phyloP scores from a whole-genome alignment of 177 flowering plant species.

The Vitis hybrid region DNA sequence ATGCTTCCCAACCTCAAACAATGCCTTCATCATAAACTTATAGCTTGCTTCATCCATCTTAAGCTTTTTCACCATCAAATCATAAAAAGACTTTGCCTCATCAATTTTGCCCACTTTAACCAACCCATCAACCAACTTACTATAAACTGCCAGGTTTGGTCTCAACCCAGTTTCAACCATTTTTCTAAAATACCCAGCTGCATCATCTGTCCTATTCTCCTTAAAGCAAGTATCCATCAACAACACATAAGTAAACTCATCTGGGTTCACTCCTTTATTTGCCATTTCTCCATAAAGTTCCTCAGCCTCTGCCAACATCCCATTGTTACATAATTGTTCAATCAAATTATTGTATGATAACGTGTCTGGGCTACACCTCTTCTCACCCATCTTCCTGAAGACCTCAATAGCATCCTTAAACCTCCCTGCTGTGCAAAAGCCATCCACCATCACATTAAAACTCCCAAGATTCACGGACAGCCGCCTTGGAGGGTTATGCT shows the following conservation, averaged over 20 bases:
- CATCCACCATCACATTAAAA: conserved; percentile 82
- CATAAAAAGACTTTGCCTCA: conserved; percentile 74
- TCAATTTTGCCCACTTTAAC: conserved; percentile 64
- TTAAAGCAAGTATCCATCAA: conserved; percentile 83
- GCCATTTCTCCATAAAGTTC: conserved; percentile 63
- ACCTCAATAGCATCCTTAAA: conserved; percentile 73
- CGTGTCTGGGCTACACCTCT: conserved; percentile 63
- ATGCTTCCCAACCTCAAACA: conserved; percentile 58
- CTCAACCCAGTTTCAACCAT: conserved; percentile 78
- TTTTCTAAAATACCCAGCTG: conserved; percentile 66
- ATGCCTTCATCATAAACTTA: conserved; percentile 59
- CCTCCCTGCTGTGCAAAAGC: conserved; percentile 57
- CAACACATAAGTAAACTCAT: conserved; percentile 69
- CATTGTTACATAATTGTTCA: conserved; percentile 70
- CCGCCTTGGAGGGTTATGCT: conserved; percentile 65
- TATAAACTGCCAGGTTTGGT: conserved; percentile 72
- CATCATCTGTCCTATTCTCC: conserved; percentile 59
- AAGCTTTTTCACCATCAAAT: conserved; percentile 77
- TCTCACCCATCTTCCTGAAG: conserved; percentile 75
- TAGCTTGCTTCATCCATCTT: conserved; percentile 63
- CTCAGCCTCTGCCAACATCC: conserved; percentile 71
- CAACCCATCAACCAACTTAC: conserved; percentile 58
- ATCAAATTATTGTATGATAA: conserved; percentile 84
- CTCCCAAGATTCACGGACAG: conserved; percentile 78
- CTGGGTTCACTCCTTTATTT: conserved; percentile 62